Evolutionary conservation across 352 stramenopile species (phyloP), one percentile per base, ranked within the genome.

Genomic region (Pythium phragmiticola): DNA sequence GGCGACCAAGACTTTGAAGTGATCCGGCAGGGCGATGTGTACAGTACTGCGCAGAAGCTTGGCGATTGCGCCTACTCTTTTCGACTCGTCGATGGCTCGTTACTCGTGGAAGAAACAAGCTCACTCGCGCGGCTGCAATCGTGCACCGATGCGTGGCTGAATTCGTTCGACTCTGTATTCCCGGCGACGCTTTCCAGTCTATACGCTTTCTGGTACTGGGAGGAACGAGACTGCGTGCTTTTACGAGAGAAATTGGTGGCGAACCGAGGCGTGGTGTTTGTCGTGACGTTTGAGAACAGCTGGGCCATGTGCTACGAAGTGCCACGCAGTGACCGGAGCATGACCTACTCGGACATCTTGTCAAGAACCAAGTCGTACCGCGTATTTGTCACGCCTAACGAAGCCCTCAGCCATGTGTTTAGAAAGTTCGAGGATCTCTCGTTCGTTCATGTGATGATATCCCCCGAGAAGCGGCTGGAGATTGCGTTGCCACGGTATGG

Each of bases 1-100:
- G 57, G 62, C 12, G 53, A 70, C 28, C 61, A 67, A 57, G 57
- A 70, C 45, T 74, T 70, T 60, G 67, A 74, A 46, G 67, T 70
- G 9, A 46, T 43, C 11, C 28, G 37, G 16, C 59, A 59, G 19
- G 30, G 42, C 28, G 60, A 36, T 4, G 21, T 62, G 5, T 62
- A 62, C 28, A 14, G 39, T 4, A 26, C 60, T 33, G 60, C 57
- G 8, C 60, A 67, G 13, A 12, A 43, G 17, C 56, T 66, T n/a
- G 17, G 46, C 21, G 60, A 28, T 0, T 66, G 8, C 28, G 4
- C 53, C 21, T 61, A 63, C 19, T 39, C 36, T 16, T 69, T 60
- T 26, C 43, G 47, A 34, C 30, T 60, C 7, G 23, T 68, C 21
- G 41, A 8, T 11, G 19, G 33, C 3, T 28, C 55, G 2, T 23